These are phyloP conservation scores for Karstenula rhodostoma DNA, from an alignment of 2,329 filamentous ascomycete genomes.

Conservation along the genomic window DNA sequence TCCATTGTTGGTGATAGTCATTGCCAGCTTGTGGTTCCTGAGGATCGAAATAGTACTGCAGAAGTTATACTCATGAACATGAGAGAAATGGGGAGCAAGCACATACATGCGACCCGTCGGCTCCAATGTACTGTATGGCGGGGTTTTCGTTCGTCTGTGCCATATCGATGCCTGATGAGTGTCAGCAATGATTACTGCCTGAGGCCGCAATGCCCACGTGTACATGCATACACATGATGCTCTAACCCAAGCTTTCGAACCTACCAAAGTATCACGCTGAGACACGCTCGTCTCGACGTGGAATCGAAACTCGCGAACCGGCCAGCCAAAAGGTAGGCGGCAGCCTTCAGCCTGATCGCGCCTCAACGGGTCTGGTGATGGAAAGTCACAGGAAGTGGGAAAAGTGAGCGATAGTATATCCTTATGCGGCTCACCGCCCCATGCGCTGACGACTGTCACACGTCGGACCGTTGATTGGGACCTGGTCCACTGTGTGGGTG, in stretches of 20 bases:
- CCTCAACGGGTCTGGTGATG: conserved; percentile 21
- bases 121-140: conserved; percentile 23
- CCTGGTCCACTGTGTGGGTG: conserved; percentile 15
- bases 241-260: background rate
- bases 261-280: conserved; percentile 4
- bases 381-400: conserved; percentile 27
- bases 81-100: background rate
- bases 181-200: conserved; percentile 32
- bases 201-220: conserved; percentile 8
- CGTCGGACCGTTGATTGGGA: conserved; percentile 23
- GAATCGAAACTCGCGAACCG: background rate
- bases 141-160: conserved; percentile 30
- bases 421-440: conserved; percentile 40
- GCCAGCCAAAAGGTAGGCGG: conserved; percentile 33
- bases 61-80: conserved; percentile 16
- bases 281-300: conserved; percentile 6
- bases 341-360: conserved; percentile 43
- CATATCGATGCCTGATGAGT: conserved; percentile 34
- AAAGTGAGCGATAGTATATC: conserved; percentile 43
- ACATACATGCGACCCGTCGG: conserved; percentile 25
- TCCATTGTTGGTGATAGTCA: conserved; percentile 32
- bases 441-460: conserved; percentile 34
- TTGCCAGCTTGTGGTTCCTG: conserved; percentile 23
- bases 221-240: conserved; percentile 2
- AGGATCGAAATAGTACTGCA: conserved; percentile 25